Evolutionary conservation across 176 grass and related monocot genomes (phyloP).

Genomic region (Melocanna baccifera): DNA sequence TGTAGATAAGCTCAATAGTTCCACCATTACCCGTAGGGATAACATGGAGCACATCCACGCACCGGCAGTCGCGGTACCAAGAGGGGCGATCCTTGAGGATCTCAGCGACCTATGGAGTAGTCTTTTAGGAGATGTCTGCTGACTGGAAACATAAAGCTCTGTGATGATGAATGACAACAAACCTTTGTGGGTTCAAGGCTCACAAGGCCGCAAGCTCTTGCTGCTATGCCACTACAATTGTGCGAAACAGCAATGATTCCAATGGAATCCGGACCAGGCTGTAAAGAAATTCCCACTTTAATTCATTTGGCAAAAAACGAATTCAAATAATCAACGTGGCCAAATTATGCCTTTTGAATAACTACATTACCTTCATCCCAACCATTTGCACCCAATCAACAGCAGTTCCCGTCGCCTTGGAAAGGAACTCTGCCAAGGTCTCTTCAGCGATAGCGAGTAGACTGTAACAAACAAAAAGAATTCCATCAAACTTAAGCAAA

Average conservation of each 20-base stretch:
- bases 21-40: conserved; percentile 94
- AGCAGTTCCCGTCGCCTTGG: conserved; percentile 96
- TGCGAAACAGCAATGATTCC: conserved; percentile 99
- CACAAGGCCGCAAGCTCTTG: conserved; percentile 97
- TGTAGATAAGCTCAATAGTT: conserved; percentile 95
- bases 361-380: conserved; percentile 89
- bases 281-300: conserved; percentile 30
- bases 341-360: conserved; percentile 9
- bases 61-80: conserved; percentile 94
- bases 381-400: conserved; percentile 99
- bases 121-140: conserved; percentile 35
- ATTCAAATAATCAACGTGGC: conserved; percentile 21
- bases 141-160: conserved; percentile 38
- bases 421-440: conserved; percentile 97
- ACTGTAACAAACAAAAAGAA: conserved; percentile 39
- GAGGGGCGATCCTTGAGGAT: conserved; percentile 95
- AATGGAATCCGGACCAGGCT: conserved; percentile 99
- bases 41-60: conserved; percentile 78
- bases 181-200: conserved; percentile 99
- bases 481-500: not conserved
- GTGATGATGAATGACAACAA: conserved; percentile 26
- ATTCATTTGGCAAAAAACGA: conserved; percentile 5
- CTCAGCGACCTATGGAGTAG: conserved; percentile 76
- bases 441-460: conserved; percentile 98
- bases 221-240: conserved; percentile 99